Base-by-base conservation (phyloP, 2,329 filamentous ascomycete species). In the Neocucurbitaria cava region DNA sequence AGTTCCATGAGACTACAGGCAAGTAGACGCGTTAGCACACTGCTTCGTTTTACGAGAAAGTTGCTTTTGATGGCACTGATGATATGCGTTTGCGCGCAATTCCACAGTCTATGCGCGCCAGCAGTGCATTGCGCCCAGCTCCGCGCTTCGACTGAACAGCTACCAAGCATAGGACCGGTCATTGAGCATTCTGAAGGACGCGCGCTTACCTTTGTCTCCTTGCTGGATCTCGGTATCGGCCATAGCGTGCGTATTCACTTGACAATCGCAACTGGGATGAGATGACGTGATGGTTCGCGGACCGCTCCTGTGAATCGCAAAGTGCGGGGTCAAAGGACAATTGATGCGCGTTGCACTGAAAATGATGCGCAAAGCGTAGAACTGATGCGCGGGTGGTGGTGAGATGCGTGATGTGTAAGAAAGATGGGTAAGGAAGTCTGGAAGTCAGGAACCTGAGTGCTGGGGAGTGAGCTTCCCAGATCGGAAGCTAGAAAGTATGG, bases 1-100 rank as follows among this genome's bases (percentile, higher is more conserved):
- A 88, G 69, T 82, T 80, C 86, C 86, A 88, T 54, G 85, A 85
- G 65, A 88, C 87, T 89, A 31, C n/a, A 26, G 51, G 21, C 9
- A 43, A 23, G 31, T 18, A 30, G 11, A 49, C 11, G 38, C 40
- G 43, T 56, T 33, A 64, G 61, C 43, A 20, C 15, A 33, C 5
- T 40, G 35, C 15, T 4, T 17, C 9, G 13, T 31, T 31, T 13
- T 26, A 49, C 24, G 24, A 49, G 20, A 80, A 80, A 61, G 21
- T 39, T 3, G 15, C 20, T 3, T 7, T 10, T 3, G 52, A 47
- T 41, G 45, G 38, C 45, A 47, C 11, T 18, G 81, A 26, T 30
- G 5, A 18, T 18, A 45, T 39, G 35, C 38, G 18, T 21, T 46
- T 56, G 47, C 52, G 55, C 63, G 49, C 54, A 26, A 24, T 43